A percentile compares a stretch with the other conserved stretches of the same genome.
Conservation (phyloP, 1,284 basidiomycete species). For the Puccinia coronata region DNA sequence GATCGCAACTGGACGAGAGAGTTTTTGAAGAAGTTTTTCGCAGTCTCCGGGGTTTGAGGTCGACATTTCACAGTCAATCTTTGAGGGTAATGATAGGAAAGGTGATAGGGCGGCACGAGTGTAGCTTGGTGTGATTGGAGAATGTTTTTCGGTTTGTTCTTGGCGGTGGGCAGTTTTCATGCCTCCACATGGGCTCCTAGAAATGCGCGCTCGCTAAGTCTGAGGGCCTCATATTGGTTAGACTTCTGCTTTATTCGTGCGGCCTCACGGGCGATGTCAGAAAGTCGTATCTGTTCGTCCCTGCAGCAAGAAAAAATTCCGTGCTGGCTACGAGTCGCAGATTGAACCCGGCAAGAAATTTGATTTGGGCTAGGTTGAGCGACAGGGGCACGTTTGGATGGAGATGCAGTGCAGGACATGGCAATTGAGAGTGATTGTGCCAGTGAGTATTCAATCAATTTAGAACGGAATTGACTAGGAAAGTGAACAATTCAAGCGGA, state of each 20-base stretch:
- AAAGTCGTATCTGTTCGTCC: neutral
- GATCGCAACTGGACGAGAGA: neutral
- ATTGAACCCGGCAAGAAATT: conserved; percentile 5
- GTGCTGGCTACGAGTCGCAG: neutral
- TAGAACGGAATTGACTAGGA: neutral
- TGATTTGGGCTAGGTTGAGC: neutral
- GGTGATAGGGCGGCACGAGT: neutral
- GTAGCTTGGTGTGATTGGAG: neutral
- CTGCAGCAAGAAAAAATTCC: no score
- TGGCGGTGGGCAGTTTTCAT: neutral
- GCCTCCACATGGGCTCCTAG: neutral
- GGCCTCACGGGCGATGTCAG: neutral
- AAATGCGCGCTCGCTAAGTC: neutral
- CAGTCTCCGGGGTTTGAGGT: neutral
- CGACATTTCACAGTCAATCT: neutral
- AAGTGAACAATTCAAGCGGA: neutral
- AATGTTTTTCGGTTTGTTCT: neutral
- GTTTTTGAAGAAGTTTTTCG: conserved; percentile 8
- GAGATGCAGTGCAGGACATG: neutral
- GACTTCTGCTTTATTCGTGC: neutral
- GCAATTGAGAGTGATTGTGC: neutral
- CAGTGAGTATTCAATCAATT: neutral
- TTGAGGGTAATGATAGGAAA: neutral
- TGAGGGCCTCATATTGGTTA: neutral
- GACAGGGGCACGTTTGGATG: neutral